Conservation (phyloP, 2,329 filamentous ascomycete genomes). For the Myriosclerotinia scirpicola region DNA sequence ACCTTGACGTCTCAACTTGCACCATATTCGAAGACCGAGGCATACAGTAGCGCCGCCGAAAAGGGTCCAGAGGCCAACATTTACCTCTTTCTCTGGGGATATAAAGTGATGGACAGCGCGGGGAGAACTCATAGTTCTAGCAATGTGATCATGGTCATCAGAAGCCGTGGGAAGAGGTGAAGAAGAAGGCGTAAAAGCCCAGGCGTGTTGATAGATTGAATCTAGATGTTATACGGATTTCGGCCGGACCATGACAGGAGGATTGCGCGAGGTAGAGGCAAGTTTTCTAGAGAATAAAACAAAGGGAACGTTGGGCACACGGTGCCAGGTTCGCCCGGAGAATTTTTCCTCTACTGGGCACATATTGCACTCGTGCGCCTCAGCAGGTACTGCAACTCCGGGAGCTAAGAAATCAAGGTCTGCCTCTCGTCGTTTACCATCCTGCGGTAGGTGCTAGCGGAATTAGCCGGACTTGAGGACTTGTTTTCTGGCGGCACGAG, state of each 20-base stretch:
- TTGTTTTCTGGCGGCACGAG: no score
- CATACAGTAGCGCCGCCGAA: slow-evolving; percentile 29
- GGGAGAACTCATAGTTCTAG: slow-evolving; percentile 24
- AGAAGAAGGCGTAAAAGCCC: slow-evolving; percentile 5
- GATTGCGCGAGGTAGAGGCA: slow-evolving; percentile 5
- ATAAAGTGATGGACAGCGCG: slow-evolving; percentile 27
- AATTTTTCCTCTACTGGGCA: neutral
- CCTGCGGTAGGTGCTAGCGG: no score
- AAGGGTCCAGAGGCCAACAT: slow-evolving; percentile 30
- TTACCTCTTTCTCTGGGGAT: slow-evolving; percentile 28
- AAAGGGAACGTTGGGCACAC: slow-evolving; percentile 11
- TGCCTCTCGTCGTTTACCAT: no score
- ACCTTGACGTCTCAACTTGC: slow-evolving; percentile 28
- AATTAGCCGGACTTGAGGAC: no score
- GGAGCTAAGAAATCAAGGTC: neutral
- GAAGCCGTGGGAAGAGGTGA: neutral
- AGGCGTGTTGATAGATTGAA: neutral
- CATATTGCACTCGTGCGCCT: no score
- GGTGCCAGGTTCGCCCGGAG: slow-evolving; percentile 5
- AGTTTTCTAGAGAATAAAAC: slow-evolving; percentile 15
- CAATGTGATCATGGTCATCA: slow-evolving; percentile 8
- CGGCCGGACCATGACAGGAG: neutral
- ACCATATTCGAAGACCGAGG: slow-evolving; percentile 28
- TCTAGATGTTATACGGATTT: neutral
- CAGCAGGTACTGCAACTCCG: neutral